phyloP scores from a whole-genome alignment of 257 asterid genomes.

The Schizonepeta tenuifolia region DNA sequence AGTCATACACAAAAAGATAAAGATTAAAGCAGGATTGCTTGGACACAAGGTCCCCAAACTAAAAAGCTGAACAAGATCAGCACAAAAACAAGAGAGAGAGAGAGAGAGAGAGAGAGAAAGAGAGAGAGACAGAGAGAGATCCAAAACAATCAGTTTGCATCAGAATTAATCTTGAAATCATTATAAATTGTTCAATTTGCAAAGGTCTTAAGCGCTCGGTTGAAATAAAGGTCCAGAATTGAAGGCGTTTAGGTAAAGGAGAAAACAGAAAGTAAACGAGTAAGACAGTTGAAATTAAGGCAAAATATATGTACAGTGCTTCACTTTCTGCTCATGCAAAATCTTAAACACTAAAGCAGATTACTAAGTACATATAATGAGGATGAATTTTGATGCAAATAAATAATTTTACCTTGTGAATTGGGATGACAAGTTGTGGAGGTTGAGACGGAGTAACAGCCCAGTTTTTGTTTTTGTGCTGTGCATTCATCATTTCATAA shows the following conservation, averaged over 20 bases:
- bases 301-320: no score
- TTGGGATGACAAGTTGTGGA: conserved; percentile 32
- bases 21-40: conserved; percentile 11
- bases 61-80: background rate
- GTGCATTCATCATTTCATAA: conserved; percentile 25
- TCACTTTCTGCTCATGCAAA: background rate
- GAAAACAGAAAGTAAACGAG: background rate
- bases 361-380: background rate
- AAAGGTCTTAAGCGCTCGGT: background rate
- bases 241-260: background rate
- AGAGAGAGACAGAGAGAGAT: no score
- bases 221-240: background rate
- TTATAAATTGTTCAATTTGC: background rate
- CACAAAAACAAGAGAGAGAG: background rate
- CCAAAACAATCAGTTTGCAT: background rate
- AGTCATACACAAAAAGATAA: conserved; percentile 1
- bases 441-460: background rate
- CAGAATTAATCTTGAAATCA: background rate
- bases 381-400: background rate
- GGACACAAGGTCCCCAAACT: conserved; percentile 16
- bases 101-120: no score
- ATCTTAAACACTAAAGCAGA: background rate
- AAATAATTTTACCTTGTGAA: conserved; percentile 28
- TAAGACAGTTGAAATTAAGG: no score
- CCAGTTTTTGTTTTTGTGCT: conserved; percentile 17